Base-by-base conservation (phyloP, 1,139 yeast genomes). In the Geotrichum aggregatum region DNA sequence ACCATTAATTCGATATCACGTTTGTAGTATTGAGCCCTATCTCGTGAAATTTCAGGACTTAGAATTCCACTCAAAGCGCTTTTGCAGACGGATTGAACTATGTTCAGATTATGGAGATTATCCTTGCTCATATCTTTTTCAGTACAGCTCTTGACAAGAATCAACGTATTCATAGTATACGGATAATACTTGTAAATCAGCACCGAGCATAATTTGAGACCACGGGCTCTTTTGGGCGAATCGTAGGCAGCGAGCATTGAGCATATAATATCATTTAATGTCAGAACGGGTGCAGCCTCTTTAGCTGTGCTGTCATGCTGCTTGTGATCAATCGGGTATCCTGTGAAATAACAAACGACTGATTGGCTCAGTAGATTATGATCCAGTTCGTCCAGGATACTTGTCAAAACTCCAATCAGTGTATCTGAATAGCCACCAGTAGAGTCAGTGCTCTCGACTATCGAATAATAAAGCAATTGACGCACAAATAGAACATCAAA, bases 391-490 rank as follows among this genome's bases (percentile, higher is more conserved):
- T 61, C 66, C 34, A 67, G 56, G 19, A 66, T 61, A 21, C 54
- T 52, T 43, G 56, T 56, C 47, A 57, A 47, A 22, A 56, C 38
- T 10, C 58, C 55, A 16, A 55, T 52, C 3, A 51, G 26, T n/a
- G 41, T 36, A 34, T 40, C 41, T 2, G 60, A 55, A 40, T 57
- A 59, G 8, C 55, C 61, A 7, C 59, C 59, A 3, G 54, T 47
- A 14, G 50, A 35, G 19, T 64, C 65, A 2, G 62, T 54, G 41
- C 59, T 57, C 46, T 60, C 64, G 2, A 57, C 57, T 13, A 66
- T 50, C 6, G 66, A 59, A 1, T 70, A 69, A 33, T 63, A 58
- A 3, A 67, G 55, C 38, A 65, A 45, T 54, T 65, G 69, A 5
- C 60, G 58, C 33, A 66, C 56, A 53, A 67, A 67, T 5, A 65